Evolutionary conservation across 2,329 filamentous ascomycete genomes (phyloP).

Genomic region (Ascochyta koolunga): DNA sequence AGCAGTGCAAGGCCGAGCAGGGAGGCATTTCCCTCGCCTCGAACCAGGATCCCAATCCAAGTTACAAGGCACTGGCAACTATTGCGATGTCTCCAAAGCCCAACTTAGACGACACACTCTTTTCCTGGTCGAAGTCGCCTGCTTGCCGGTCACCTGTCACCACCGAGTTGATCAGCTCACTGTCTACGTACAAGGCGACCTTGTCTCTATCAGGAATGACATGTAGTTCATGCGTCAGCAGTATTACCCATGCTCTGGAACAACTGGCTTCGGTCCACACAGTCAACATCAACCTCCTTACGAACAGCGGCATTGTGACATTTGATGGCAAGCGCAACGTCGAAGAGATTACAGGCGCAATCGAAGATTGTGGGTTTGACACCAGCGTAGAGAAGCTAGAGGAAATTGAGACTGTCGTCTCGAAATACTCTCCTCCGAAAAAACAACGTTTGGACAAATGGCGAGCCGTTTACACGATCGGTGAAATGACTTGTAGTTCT

Average conservation of each 20-base stretch:
- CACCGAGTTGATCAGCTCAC: conserved; percentile 14
- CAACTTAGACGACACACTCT: conserved; percentile 21
- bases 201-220: conserved; percentile 66
- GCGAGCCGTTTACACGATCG: conserved; percentile 57
- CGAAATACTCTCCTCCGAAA: background rate
- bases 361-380: conserved; percentile 58
- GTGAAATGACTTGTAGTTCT: conserved; percentile 64
- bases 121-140: conserved; percentile 17
- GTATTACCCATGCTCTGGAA: conserved; percentile 57
- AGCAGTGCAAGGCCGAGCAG: conserved; percentile 41
- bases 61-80: conserved; percentile 22
- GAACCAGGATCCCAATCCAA: conserved; percentile 12
- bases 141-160: conserved; percentile 22
- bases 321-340: conserved; percentile 55
- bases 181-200: conserved; percentile 44
- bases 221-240: conserved; percentile 62
- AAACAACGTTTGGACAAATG: conserved; percentile 34
- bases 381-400: conserved; percentile 46
- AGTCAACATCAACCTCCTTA: conserved; percentile 59
- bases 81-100: conserved; percentile 17
- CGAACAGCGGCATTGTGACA: conserved; percentile 57
- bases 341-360: conserved; percentile 54
- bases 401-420: conserved; percentile 12
- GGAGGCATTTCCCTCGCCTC: conserved; percentile 29
- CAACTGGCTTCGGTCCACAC: conserved; percentile 55